Evolutionary conservation across 805 yeast genomes (phyloP).

Genomic region (Starmerella potacharoeniae): DNA sequence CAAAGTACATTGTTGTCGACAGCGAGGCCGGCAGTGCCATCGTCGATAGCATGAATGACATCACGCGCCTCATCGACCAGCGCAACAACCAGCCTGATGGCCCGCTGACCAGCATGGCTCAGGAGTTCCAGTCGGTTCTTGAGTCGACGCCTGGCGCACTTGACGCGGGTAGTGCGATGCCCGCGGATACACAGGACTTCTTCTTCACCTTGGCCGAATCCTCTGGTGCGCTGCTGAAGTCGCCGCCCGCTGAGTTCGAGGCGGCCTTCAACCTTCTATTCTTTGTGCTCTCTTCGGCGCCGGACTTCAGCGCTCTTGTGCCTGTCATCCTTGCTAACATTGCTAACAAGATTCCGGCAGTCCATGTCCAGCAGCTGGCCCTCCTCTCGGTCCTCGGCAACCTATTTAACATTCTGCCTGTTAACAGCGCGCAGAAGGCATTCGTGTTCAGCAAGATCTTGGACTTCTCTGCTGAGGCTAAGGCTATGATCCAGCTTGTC

Average conservation of each 20-base stretch:
- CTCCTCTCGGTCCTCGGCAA: conserved; percentile 30
- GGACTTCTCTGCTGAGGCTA: conserved; percentile 28
- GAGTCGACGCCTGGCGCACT: conserved; percentile 19
- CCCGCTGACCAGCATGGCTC: conserved; percentile 23
- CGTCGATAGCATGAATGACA: conserved; percentile 29
- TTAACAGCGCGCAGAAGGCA: conserved; percentile 24
- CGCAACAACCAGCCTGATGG: conserved; percentile 24
- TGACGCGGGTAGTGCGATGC: conserved; percentile 4
- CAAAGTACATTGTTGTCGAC: conserved; percentile 29
- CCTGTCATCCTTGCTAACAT: conserved; percentile 27
- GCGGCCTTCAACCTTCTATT: conserved; percentile 31
- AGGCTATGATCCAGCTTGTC: conserved; percentile 27
- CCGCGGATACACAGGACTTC: conserved; percentile 18
- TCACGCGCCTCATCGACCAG: conserved; percentile 30
- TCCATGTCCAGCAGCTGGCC: conserved; percentile 24
- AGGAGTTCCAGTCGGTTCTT: conserved; percentile 19
- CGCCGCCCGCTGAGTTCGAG: conserved; percentile 32
- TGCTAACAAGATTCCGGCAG: conserved; percentile 21
- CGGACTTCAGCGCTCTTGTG: conserved; percentile 26
- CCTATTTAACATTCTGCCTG: conserved; percentile 32
- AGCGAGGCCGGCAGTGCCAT: conserved; percentile 26
- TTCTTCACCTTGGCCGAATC: conserved; percentile 28
- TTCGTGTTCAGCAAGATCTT: conserved; percentile 28
- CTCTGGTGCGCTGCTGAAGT: conserved; percentile 23
- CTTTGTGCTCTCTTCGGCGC: conserved; percentile 28